A percentile compares a stretch with the other conserved stretches of the same genome.
These are phyloP conservation scores for Leonotis leonurus DNA, from an alignment of 257 asterid species.

Conservation along the genomic window DNA sequence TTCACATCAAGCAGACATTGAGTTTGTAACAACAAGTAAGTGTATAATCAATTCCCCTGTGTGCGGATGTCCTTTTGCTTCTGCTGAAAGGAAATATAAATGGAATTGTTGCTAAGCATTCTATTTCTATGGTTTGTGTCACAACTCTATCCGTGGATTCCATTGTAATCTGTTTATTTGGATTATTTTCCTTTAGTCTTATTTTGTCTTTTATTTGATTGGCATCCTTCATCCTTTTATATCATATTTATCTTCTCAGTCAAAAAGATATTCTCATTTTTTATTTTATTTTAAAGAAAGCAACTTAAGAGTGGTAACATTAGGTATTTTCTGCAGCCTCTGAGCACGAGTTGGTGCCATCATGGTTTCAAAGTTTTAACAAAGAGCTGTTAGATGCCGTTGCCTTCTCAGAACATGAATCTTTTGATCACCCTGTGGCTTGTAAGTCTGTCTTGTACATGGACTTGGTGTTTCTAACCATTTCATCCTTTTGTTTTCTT, in stretches of 20 bases:
- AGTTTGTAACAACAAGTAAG: conserved; percentile 54
- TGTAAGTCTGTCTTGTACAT: conserved; percentile 42
- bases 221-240: not conserved
- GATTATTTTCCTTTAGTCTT: not conserved
- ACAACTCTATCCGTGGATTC: not conserved
- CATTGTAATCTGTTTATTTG: not conserved
- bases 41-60: too few species aligned
- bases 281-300: too few species aligned
- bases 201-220: not conserved
- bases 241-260: not conserved
- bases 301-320: conserved; percentile 17
- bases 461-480: conserved; percentile 6
- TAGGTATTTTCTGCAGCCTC: conserved; percentile 51
- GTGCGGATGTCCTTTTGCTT: conserved; percentile 10
- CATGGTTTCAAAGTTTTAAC: conserved; percentile 88
- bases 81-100: not conserved
- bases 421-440: conserved; percentile 98
- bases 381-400: conserved; percentile 69
- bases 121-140: conserved; percentile 5
- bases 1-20: conserved; percentile 50
- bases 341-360: conserved; percentile 56
- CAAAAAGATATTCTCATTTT: not conserved
- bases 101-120: not conserved
- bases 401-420: conserved; percentile 93
- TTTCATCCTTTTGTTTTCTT: too few species aligned